Evolutionary conservation across 805 yeast genomes (phyloP), one percentile per base, ranked within the genome.

Genomic region (Cyberlindnera mississippiensis): DNA sequence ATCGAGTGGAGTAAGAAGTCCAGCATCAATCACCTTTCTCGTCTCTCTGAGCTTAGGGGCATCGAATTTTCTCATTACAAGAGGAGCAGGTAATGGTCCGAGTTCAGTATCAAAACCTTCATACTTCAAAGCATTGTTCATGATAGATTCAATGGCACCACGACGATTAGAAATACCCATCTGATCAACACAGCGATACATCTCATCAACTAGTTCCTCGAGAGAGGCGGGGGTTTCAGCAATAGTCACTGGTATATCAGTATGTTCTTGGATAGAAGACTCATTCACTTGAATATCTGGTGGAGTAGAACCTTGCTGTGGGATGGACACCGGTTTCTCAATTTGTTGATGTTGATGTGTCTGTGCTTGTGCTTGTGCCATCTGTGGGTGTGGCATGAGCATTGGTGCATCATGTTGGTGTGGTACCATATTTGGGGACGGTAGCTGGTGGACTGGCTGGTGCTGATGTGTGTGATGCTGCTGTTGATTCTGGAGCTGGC

Each of bases 21-120:
- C 76, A 8, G 72, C 63, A 58, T 84, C 90, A 42, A 85, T 69
- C 24, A 69, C 66, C 61, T 91, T 90, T 44, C 98, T 74, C 44
- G 89, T 72, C 56, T 93, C 99, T 41, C 98, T 72, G 42, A 91
- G 68, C 49, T 80, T 85, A 4, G 96, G 91, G 0, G 96, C 85
- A 61, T 89, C 96, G 63, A 85, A 89, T 41, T 78, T 81, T 48
- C 95, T 77, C 20, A 75, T 68, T 2, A 79, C 66, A 18, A 75
- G 65, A 24, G 90, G 82, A 41, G 82, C 89, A 0, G 96, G 95
- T 22, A 86, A 68, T 6, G 90, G 83, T 3, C 90, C 91, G 55
- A 80, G 75, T 52, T 76, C 75, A 15, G 71, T 66, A 40, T 73
- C 71, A 42, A 75, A 71, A 6, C 73, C 74, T 12, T 68, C 61